Evolutionary conservation across 2,329 filamentous ascomycete species (phyloP), one percentile per base, ranked within the genome.

Genomic region (Capronia epimyces): DNA sequence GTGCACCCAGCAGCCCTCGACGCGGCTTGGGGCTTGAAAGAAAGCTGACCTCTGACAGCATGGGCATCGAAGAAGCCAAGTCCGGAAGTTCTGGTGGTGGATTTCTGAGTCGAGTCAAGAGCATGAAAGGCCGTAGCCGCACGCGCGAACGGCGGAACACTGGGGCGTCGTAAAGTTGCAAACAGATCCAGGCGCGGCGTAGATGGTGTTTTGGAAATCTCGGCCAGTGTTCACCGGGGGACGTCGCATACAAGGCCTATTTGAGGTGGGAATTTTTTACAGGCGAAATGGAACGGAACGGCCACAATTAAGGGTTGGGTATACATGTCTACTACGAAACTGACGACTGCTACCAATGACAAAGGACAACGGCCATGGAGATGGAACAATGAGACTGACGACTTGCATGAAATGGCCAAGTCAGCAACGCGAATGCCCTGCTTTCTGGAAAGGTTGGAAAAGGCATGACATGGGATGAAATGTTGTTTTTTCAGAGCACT

Each of bases 91-190:
- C 67, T 42, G 71, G 73, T 39, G 78, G 79, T 41, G 85, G 87
- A 1, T 83, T 94, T 56, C 67, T 94, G 55, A 86, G 80, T 46
- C 80, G 88, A 48, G 87, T 93, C 72, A 89, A 87, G 77, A 89
- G 84, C 68, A 71, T 93, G 69, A 90, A 88, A 46, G 81, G 81
- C 25, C 77, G 83, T 58, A 75, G 80, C 61, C 63, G 66, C 2
- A 66, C 68, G 29, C 69, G 70, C 2, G 70, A 71, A 59, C 63
- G 70, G 50, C 65, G 68, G 40, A 57, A 58, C 24, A 58, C 53
- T 31, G 56, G 53, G 27, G 46, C 53, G 1, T 53, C 53, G 7
- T 43, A 27, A 37, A 34, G 21, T n/a, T 32, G 12, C n/a, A n/a
- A 34, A 20, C 8, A 40, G n/a, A 21, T 22, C 18, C 16, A 25